A percentile compares a stretch with the other conserved stretches of the same genome.
These are phyloP conservation scores for Podospora pseudoanserina DNA, from an alignment of 495 filamentous ascomycete species.

Conservation along the genomic window DNA sequence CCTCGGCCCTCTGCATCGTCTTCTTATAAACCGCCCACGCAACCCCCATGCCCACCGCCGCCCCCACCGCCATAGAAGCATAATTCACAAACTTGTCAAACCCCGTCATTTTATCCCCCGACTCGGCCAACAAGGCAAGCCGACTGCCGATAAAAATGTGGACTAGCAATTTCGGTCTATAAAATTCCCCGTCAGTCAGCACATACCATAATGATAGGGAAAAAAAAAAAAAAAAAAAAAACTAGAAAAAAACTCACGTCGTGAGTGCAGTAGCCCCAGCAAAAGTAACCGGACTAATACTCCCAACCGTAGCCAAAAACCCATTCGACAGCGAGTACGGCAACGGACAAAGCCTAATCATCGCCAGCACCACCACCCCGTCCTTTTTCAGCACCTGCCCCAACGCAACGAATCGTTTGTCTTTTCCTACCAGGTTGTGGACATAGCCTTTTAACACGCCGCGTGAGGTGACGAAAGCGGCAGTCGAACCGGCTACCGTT, in stretches of 20 bases:
- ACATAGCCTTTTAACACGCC: constrained; percentile 75
- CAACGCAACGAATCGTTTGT: constrained; percentile 66
- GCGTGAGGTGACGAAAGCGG: constrained; percentile 73
- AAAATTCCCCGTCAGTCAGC: background rate
- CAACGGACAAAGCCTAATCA: constrained; percentile 89
- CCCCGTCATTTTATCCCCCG: constrained; percentile 58
- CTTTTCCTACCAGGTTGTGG: constrained; percentile 70
- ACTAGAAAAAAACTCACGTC: constrained; percentile 30
- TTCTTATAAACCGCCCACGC: constrained; percentile 82
- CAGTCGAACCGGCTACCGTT: constrained; percentile 71
- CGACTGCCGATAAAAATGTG: constrained; percentile 84
- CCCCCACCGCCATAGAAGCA: constrained; percentile 65
- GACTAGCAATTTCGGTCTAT: constrained; percentile 78
- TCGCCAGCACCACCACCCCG: constrained; percentile 80
- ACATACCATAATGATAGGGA: background rate
- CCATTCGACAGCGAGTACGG: constrained; percentile 92
- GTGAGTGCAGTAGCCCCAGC: constrained; percentile 72
- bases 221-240: background rate
- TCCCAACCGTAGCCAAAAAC: constrained; percentile 88
- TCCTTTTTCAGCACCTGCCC: constrained; percentile 68
- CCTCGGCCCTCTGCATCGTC: constrained; percentile 76
- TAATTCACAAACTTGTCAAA: constrained; percentile 75
- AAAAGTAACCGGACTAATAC: constrained; percentile 72
- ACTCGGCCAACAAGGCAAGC: constrained; percentile 67
- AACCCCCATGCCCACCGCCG: constrained; percentile 67